A percentile compares a stretch with the other conserved stretches of the same genome.
phyloP scores from a whole-genome alignment of 1,284 basidiomycete species.

The Entoloma clypeatum region DNA sequence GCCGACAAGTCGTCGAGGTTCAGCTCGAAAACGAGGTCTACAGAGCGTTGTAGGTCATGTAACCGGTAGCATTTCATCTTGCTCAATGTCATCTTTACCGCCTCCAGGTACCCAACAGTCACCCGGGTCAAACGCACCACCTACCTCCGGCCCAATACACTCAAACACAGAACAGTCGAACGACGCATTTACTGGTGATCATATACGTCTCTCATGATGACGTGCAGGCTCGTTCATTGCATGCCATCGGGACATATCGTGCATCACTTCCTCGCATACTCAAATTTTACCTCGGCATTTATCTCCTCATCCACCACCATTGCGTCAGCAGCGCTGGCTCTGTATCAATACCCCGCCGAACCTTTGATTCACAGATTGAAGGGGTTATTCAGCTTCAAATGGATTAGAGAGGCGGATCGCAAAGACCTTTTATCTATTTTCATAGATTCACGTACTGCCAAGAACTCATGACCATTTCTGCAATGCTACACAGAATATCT shows the following conservation, averaged over 20 bases:
- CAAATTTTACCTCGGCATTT: too few relatives aligned
- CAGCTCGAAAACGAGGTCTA: conserved; percentile 70
- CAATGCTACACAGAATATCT: too few relatives aligned
- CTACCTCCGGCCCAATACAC: conserved; percentile 44
- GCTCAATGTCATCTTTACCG: neutral
- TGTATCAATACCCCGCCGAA: too few relatives aligned
- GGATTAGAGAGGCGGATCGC: too few relatives aligned
- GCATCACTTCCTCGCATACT: neutral
- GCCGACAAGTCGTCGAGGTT: conserved; percentile 74
- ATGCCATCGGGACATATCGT: neutral
- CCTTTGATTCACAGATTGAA: too few relatives aligned
- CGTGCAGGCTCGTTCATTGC: neutral
- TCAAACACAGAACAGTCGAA: conserved; percentile 55
- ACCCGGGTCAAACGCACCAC: conserved; percentile 68
- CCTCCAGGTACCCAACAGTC: conserved; percentile 60
- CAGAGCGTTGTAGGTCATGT: conserved; percentile 53
- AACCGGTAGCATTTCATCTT: conserved; percentile 1
- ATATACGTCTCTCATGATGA: neutral
- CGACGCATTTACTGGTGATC: conserved; percentile 68
- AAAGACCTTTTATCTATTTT: too few relatives aligned
- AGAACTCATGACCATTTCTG: too few relatives aligned
- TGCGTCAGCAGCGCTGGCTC: too few relatives aligned
- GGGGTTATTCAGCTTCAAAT: too few relatives aligned
- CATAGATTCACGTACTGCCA: too few relatives aligned
- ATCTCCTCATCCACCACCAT: too few relatives aligned